Percentiles rank a stretch among this genome's conserved stretches.
Conservation (phyloP, 2,329 filamentous ascomycete genomes). For the Diplodia sapinea region DNA sequence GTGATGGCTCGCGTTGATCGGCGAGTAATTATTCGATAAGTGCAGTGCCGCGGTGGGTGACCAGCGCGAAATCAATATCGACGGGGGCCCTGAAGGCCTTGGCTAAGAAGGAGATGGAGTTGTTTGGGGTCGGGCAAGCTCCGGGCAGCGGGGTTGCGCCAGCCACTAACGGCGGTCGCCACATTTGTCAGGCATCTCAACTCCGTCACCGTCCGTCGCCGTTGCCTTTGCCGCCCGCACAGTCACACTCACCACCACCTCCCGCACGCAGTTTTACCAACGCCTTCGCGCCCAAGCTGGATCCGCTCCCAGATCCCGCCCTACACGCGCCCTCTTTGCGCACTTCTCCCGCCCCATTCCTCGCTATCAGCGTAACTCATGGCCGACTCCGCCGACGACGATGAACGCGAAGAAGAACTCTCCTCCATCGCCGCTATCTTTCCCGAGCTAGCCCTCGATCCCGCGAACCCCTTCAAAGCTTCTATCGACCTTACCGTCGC, state of each 20-base stretch:
- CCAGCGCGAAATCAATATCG: no score
- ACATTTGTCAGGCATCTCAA: conserved; percentile 9
- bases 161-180: conserved; percentile 1
- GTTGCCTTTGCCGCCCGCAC: background rate
- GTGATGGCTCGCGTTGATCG: background rate
- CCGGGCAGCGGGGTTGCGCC: conserved; percentile 7
- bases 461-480: conserved; percentile 54
- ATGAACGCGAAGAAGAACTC: conserved; percentile 66
- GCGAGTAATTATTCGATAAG: no score
- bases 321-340: background rate
- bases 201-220: conserved; percentile 22
- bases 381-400: conserved; percentile 53
- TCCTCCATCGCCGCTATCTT: conserved; percentile 66
- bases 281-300: background rate
- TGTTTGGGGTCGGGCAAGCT: background rate
- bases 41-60: no score
- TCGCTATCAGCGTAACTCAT: background rate
- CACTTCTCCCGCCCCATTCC: background rate
- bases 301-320: background rate
- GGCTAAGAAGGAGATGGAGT: background rate
- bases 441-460: conserved; percentile 62
- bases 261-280: background rate
- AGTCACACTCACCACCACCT: background rate
- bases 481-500: conserved; percentile 62
- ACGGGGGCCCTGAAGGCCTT: no score